Conservation (phyloP, 768 basidiomycete genomes). For the Amyloporia xantha region DNA sequence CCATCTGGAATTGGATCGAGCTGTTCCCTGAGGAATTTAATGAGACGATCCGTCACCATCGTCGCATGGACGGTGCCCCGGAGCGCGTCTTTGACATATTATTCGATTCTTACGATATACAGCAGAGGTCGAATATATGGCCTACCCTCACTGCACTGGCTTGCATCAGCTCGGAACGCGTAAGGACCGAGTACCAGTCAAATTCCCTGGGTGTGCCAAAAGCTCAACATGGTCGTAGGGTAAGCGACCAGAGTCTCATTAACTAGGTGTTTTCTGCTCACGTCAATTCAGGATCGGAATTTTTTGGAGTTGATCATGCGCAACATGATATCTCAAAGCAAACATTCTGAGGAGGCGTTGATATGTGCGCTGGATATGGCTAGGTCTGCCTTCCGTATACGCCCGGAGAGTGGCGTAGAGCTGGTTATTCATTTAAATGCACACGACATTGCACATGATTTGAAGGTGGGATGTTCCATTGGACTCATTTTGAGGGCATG, state of each 20-base stretch:
- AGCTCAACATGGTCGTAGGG: conserved; percentile 17
- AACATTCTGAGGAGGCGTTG: conserved; percentile 58
- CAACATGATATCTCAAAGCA: conserved; percentile 46
- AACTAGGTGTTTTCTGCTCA: not conserved
- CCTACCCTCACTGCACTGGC: conserved; percentile 73
- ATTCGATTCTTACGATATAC: conserved; percentile 34
- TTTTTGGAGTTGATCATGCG: conserved; percentile 60
- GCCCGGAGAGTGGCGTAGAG: conserved; percentile 39
- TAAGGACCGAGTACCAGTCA: conserved; percentile 50
- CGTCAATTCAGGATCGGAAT: conserved; percentile 41
- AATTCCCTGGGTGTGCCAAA: conserved; percentile 26
- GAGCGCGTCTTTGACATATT: conserved; percentile 85
- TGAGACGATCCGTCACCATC: conserved; percentile 55
- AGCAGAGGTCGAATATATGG: conserved; percentile 44
- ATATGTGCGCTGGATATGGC: conserved; percentile 75
- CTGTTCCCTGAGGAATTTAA: conserved; percentile 74
- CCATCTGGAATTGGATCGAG: conserved; percentile 89
- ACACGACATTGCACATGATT: conserved; percentile 69
- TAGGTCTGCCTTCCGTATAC: conserved; percentile 48
- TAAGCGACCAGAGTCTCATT: not conserved
- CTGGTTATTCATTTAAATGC: conserved; percentile 59
- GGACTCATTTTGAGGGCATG: too few species aligned
- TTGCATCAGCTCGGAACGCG: conserved; percentile 68
- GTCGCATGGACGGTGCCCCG: conserved; percentile 69
- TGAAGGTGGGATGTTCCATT: conserved; percentile 62